Base-by-base conservation (phyloP, 1,284 basidiomycete genomes). In the Naganishia sp. region DNA sequence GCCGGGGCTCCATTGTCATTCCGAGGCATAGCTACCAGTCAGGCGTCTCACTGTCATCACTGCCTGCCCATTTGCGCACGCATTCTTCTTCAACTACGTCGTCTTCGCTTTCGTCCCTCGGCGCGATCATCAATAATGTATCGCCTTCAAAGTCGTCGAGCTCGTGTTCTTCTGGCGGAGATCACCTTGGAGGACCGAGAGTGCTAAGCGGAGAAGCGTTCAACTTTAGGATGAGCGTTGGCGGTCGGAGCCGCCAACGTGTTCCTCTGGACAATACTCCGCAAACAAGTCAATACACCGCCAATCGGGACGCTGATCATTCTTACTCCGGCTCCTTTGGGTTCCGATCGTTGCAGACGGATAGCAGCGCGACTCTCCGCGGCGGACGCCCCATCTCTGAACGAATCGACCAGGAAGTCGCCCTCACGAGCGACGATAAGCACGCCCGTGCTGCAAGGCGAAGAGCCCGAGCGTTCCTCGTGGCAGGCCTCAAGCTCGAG, bases 171-270 rank as follows among this genome's bases (percentile, higher is more conserved):
- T 66, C 64, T 31, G 68, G 68, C 21, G 66, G 46, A 15, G 68
- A 69, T 2, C 68, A 69, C 51, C 45, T 69, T n/a, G 68, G 65
- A n/a, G 68, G 68, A 50, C 68, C 68, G n/a, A 55, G 51, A 17
- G 68, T 63, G 4, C 35, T 69, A n/a, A 61, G 65, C 15, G 51
- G 65, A 13, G 68, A 69, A 43, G 46, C 64, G 17, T 69, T 66
- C 65, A 69, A 69, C 61, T 69, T 69, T 46, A 61, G 65, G 21
- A 69, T 69, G 68, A 69, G 65, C 51, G 42, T 65, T 9, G 51
- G 45, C 45, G 50, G 64, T 49, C 32, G 58, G 9, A 47, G 58
- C 1, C 47, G 47, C 28, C 35, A 39, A 13, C 35, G 35, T 39
- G 13, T 39, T 13, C 13, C 35, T 39, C 35, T 54, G 52, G 52